Percentiles rank a stretch among this genome's conserved stretches.
Evolutionary conservation across 805 yeast genomes (phyloP).

Genomic region (Cyberlindnera americana): DNA sequence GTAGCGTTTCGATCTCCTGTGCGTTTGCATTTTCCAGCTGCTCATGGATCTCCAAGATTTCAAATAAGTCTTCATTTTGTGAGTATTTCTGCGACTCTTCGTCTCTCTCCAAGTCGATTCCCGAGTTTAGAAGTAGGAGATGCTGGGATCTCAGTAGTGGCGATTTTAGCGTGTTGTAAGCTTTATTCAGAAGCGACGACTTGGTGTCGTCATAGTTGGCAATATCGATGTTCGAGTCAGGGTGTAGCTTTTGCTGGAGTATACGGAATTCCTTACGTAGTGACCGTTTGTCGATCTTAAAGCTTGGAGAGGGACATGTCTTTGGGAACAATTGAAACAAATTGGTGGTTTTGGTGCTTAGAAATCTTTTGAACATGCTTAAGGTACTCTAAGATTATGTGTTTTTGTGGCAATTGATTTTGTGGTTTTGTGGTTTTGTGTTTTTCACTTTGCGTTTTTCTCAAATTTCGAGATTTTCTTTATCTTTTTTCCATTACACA

Average conservation of each 20-base stretch:
- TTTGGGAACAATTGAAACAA: slow-evolving; percentile 71
- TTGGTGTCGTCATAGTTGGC: slow-evolving; percentile 29
- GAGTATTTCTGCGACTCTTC: slow-evolving; percentile 36
- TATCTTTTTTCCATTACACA: no score
- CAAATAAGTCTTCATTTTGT: slow-evolving; percentile 55
- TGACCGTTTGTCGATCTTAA: slow-evolving; percentile 48
- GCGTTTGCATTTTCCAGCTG: slow-evolving; percentile 65
- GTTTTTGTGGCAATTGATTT: no score
- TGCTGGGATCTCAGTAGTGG: slow-evolving; percentile 74
- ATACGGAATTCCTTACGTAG: slow-evolving; percentile 72
- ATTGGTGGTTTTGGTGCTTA: slow-evolving; percentile 21
- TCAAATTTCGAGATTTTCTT: neutral
- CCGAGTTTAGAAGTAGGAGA: slow-evolving; percentile 37
- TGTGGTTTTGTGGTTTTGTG: no score
- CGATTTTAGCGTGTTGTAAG: slow-evolving; percentile 65
- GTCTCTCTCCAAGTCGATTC: slow-evolving; percentile 59
- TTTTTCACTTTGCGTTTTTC: no score
- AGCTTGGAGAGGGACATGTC: slow-evolving; percentile 70
- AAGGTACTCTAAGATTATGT: no score
- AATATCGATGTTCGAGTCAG: slow-evolving; percentile 50
- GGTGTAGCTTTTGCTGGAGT: slow-evolving; percentile 76
- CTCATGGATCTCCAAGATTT: slow-evolving; percentile 83
- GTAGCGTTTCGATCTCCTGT: slow-evolving; percentile 51
- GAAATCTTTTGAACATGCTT: slow-evolving; percentile 12
- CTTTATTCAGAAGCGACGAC: slow-evolving; percentile 65